Evolutionary conservation across 2,329 filamentous ascomycete genomes (phyloP), one percentile per base, ranked within the genome.

Genomic region (Ophidiomyces ophidiicola): DNA sequence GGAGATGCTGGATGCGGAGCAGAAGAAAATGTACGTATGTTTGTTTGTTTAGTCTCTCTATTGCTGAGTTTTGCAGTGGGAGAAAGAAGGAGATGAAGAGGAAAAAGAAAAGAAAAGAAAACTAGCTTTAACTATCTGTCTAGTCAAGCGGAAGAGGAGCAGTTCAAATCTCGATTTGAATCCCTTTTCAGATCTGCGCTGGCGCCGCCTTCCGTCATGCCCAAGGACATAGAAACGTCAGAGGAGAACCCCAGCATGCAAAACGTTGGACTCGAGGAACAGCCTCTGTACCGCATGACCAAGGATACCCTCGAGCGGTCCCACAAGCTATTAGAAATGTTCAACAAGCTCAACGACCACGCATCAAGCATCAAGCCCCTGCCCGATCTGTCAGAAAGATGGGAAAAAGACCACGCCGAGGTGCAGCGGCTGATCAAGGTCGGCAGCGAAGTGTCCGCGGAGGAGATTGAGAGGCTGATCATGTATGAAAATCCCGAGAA

Each of bases 361-460:
- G 36, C 34, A 5, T 36, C 25, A 20, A 35, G 32, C 12, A 20
- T 41, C 10, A 29, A 45, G 11, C 8, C 31, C 7, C 44, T 45
- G 5, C 42, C 33, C 2, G 28, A 48, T 28, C 36, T 41, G 5
- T 12, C 14, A 19, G 32, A 42, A n/a, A 37, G 19, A 19, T 43
- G 41, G 32, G 38, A 48, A 21, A 34, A 40, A 19, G 44, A 48
- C 26, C 44, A 42, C 14, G 44, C 28, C 8, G 47, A 49, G 38
- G 41, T 29, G 12, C 34, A 44, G 4, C 48, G 46, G 15, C 20
- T 50, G 12, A 47, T 49, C 32, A 15, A 20, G 4, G 32, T 33
- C 12, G 48, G 48, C 2, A 30, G 40, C 5, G 39, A 45, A 39
- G 47, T 44, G 6, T 43, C 47, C 7, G 42, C 36, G 11, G 33